Evolutionary conservation across 1,284 basidiomycete genomes (phyloP).

Genomic region (Melampsora occidentalis): DNA sequence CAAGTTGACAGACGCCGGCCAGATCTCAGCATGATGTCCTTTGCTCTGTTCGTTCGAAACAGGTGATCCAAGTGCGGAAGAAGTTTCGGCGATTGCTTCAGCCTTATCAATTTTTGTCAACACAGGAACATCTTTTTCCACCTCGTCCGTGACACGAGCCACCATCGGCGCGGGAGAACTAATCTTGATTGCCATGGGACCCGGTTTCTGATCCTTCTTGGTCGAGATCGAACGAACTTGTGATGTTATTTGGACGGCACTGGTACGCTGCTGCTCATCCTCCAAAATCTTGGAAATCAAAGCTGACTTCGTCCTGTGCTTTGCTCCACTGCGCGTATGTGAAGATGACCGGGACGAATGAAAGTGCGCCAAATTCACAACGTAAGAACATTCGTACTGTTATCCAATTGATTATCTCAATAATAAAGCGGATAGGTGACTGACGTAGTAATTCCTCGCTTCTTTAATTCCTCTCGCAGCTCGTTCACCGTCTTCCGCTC

Average conservation of each 20-base stretch:
- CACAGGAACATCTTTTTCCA: conserved; percentile 9
- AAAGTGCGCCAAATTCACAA: background rate
- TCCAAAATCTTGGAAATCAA: conserved; percentile 31
- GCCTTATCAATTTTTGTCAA: background rate
- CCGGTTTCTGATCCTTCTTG: conserved; percentile 8
- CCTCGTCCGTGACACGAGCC: conserved; percentile 9
- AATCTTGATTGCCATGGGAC: background rate
- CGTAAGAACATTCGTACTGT: too few relatives aligned
- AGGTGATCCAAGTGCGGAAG: conserved; percentile 26
- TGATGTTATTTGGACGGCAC: background rate
- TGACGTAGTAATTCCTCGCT: conserved; percentile 29
- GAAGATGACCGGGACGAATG: background rate
- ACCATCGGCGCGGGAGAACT: conserved; percentile 22
- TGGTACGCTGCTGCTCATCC: conserved; percentile 15
- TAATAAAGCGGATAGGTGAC: background rate
- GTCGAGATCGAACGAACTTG: background rate
- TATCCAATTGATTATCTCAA: background rate
- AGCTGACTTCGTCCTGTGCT: conserved; percentile 20
- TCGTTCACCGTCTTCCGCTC: conserved; percentile 16
- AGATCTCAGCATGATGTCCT: conserved; percentile 19
- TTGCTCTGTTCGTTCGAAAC: conserved; percentile 1
- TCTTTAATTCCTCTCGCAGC: conserved; percentile 21
- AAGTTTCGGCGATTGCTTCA: conserved; percentile 10
- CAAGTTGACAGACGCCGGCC: conserved; percentile 34
- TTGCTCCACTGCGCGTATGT: conserved; percentile 17